These are phyloP conservation scores for Priceomyces medius DNA, from an alignment of 805 yeast genomes.

Conservation along the genomic window DNA sequence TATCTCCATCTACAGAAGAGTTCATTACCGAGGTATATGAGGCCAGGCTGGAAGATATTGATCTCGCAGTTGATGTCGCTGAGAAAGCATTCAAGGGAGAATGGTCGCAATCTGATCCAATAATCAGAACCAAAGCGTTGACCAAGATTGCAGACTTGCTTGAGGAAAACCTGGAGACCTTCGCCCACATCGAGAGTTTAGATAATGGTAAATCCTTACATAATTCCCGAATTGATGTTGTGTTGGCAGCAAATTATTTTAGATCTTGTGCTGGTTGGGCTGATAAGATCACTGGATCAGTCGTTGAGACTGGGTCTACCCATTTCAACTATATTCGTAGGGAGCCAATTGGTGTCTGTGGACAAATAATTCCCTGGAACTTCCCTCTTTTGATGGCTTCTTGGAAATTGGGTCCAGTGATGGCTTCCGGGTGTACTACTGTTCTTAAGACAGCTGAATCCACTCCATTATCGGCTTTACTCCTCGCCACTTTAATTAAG, in stretches of 20 bases:
- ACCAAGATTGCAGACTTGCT: conserved; percentile 73
- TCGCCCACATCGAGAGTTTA: conserved; percentile 79
- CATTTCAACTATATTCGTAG: conserved; percentile 78
- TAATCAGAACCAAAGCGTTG: conserved; percentile 60
- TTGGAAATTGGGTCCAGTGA: conserved; percentile 93
- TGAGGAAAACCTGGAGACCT: conserved; percentile 66
- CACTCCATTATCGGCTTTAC: conserved; percentile 86
- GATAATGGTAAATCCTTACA: conserved; percentile 85
- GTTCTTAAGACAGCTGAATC: conserved; percentile 90
- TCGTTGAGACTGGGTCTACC: conserved; percentile 69
- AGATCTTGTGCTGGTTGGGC: conserved; percentile 91
- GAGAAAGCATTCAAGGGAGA: conserved; percentile 59
- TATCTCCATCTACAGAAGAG: conserved; percentile 71
- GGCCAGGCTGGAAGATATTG: conserved; percentile 77
- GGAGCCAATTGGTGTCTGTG: conserved; percentile 94
- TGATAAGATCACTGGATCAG: conserved; percentile 77
- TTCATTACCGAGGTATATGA: conserved; percentile 67
- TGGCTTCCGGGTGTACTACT: conserved; percentile 86
- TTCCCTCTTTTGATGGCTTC: conserved; percentile 92
- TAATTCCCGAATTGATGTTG: conserved; percentile 74
- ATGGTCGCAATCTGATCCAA: conserved; percentile 74
- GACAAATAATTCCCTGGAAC: conserved; percentile 96
- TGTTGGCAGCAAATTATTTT: conserved; percentile 62
- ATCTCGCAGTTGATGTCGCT: conserved; percentile 85
- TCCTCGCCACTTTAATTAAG: conserved; percentile 62